Conservation (phyloP, 768 basidiomycete species). For the Russula foetens region DNA sequence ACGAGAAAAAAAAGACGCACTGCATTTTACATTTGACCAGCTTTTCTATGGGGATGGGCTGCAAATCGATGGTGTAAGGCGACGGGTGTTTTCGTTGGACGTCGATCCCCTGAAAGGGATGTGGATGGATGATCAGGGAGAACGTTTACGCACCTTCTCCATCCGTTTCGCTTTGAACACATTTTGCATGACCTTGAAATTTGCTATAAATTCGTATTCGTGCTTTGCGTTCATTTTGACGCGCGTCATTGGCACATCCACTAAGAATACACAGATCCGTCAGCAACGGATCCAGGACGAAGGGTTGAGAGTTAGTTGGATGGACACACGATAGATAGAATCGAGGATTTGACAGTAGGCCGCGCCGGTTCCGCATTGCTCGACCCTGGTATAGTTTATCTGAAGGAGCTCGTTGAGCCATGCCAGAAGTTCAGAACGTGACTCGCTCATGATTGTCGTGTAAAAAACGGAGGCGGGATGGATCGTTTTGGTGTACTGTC, state of each 20-base stretch:
- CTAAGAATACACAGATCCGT: slow-evolving; percentile 33
- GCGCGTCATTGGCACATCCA: slow-evolving; percentile 81
- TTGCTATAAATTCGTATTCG: slow-evolving; percentile 91
- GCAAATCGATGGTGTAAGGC: slow-evolving; percentile 5
- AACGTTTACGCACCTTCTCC: slow-evolving; percentile 61
- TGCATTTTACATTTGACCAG: slow-evolving; percentile 99
- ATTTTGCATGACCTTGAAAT: slow-evolving; percentile 94
- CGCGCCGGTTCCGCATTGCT: slow-evolving; percentile 85
- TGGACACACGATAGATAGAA: slow-evolving; percentile 75
- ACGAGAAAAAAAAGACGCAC: slow-evolving; percentile 35
- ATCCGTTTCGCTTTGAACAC: slow-evolving; percentile 88
- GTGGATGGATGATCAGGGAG: background rate
- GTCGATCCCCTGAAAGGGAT: background rate
- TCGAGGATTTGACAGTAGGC: slow-evolving; percentile 95
- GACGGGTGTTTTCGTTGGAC: too few relatives aligned
- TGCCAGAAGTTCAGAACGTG: slow-evolving; percentile 77
- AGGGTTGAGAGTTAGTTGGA: background rate
- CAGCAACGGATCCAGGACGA: background rate
- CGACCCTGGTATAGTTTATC: slow-evolving; percentile 85
- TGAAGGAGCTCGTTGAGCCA: slow-evolving; percentile 96
- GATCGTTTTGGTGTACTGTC: background rate
- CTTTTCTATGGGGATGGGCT: slow-evolving; percentile 95
- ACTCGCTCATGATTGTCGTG: slow-evolving; percentile 46
- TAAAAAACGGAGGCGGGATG: background rate
- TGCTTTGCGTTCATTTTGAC: slow-evolving; percentile 97